Base-by-base conservation (phyloP, 1,139 yeast genomes). In the Eremothecium sinecaudum region DNA sequence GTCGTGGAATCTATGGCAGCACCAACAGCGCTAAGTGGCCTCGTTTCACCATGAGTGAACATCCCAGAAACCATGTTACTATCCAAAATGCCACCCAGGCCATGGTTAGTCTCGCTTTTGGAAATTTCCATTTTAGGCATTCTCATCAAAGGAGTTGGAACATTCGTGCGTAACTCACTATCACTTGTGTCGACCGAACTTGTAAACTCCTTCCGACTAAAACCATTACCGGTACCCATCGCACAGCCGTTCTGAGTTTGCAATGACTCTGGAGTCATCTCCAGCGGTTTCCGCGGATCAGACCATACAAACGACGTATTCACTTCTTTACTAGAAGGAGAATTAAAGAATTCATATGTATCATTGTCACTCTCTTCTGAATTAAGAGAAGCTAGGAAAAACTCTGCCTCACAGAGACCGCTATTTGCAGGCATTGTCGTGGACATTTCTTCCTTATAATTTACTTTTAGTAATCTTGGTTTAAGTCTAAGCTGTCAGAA, bases 181-280 rank as follows among this genome's bases (percentile, higher is more conserved):
- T 27, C 30, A 9, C 21, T 18, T 5, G 14, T 10, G 4, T 27
- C 30, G 4, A 17, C 21, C 9, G 21, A 14, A 27, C 21, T 27
- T 10, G 5, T 17, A 14, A 27, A 27, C 3, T 14, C 30, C 10
- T 19, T 27, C 11, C 13, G 10, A 6, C 6, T 21, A 3, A 27
- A 11, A 5, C 30, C 30, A 10, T 17, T 14, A 5, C 4, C 21
- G 12, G 21, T n/a, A 10, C 21, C 30, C 20, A 14, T 3, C 11
- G 9, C 30, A 17, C 14, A 27, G 3, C 30, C 30, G 3, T n/a
- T 17, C 24, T 28, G 14, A 13, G 43, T 38, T 25, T 40, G 43
- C 18, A 32, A 42, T 7, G 45, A 42, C 32, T 44, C 47, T 14
- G 47, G 47, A 4, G 47, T 44, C 21, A 44, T 32, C 18, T 40